phyloP scores from a whole-genome alignment of 2,329 filamentous ascomycete species.

The Colletotrichum tropicale region DNA sequence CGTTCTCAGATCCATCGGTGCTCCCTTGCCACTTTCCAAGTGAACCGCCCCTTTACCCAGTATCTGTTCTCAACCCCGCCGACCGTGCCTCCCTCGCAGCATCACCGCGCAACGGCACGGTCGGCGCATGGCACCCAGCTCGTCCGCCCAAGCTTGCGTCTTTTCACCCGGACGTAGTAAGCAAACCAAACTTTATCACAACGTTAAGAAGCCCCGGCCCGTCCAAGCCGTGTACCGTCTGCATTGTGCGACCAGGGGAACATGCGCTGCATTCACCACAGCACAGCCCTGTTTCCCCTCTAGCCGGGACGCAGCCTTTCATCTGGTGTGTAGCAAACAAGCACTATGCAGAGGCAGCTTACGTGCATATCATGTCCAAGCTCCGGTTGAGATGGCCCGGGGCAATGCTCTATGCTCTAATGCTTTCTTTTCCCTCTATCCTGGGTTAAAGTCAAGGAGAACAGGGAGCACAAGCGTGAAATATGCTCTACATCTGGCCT shows the following conservation, averaged over 20 bases:
- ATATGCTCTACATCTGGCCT: accelerated
- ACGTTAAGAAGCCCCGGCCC: neutral
- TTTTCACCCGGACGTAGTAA: neutral
- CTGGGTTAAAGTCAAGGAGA: neutral
- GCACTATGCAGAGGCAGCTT: neutral
- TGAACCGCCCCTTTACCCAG: neutral
- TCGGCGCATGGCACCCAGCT: neutral
- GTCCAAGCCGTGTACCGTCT: neutral
- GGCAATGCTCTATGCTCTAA: neutral
- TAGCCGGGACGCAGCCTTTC: neutral
- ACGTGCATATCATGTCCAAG: neutral
- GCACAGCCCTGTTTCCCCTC: neutral
- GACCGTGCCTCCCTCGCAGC: neutral
- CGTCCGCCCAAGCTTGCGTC: neutral
- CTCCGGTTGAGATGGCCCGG: neutral
- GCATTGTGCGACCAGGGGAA: neutral
- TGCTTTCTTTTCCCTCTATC: no score
- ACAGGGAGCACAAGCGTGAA: neutral
- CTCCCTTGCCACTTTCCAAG: neutral
- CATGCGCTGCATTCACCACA: neutral
- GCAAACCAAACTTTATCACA: neutral
- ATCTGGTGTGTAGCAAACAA: neutral
- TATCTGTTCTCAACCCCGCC: neutral
- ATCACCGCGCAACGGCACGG: neutral
- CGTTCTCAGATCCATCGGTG: neutral